phyloP scores from a whole-genome alignment of 768 basidiomycete species.

The Tylopilus intermedius region DNA sequence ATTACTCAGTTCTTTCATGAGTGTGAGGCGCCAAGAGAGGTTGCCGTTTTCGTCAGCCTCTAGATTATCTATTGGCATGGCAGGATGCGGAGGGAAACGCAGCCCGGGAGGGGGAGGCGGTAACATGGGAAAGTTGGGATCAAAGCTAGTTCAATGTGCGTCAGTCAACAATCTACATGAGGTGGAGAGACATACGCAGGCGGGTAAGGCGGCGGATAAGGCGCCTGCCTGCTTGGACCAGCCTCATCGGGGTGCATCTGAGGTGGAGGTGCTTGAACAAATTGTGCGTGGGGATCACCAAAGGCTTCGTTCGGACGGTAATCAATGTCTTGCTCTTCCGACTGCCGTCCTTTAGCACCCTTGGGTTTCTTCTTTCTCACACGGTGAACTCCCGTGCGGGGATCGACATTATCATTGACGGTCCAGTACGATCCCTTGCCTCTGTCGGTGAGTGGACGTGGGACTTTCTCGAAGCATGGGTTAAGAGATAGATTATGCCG shows the following conservation, averaged over 20 bases:
- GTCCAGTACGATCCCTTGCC: slow-evolving; percentile 93
- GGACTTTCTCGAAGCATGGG: slow-evolving; percentile 87
- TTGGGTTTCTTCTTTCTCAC: slow-evolving; percentile 84
- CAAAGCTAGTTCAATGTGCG: slow-evolving; percentile 46
- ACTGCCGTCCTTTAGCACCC: slow-evolving; percentile 42
- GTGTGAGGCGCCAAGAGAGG: slow-evolving; percentile 72
- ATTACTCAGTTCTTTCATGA: slow-evolving; percentile 75
- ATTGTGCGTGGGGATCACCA: slow-evolving; percentile 52
- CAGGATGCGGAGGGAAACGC: slow-evolving; percentile 54
- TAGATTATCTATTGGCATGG: slow-evolving; percentile 65
- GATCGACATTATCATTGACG: slow-evolving; percentile 85
- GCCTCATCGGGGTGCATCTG: slow-evolving; percentile 58
- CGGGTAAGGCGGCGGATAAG: slow-evolving; percentile 60
- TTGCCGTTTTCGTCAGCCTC: slow-evolving; percentile 76
- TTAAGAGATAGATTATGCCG: slow-evolving; percentile 88
- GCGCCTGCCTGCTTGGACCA: slow-evolving; percentile 52
- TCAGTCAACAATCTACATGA: slow-evolving; percentile 1
- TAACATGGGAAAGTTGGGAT: slow-evolving; percentile 68
- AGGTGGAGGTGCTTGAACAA: slow-evolving; percentile 42
- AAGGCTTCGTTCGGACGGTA: slow-evolving; percentile 57
- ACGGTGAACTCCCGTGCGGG: slow-evolving; percentile 83
- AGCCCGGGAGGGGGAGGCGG: slow-evolving; percentile 45
- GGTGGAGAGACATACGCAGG: slow-evolving; percentile 38
- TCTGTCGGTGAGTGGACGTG: slow-evolving; percentile 85
- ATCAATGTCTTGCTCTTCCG: slow-evolving; percentile 61